Evolutionary conservation across 352 stramenopile species (phyloP).

Genomic region (Phytophthora pini): DNA sequence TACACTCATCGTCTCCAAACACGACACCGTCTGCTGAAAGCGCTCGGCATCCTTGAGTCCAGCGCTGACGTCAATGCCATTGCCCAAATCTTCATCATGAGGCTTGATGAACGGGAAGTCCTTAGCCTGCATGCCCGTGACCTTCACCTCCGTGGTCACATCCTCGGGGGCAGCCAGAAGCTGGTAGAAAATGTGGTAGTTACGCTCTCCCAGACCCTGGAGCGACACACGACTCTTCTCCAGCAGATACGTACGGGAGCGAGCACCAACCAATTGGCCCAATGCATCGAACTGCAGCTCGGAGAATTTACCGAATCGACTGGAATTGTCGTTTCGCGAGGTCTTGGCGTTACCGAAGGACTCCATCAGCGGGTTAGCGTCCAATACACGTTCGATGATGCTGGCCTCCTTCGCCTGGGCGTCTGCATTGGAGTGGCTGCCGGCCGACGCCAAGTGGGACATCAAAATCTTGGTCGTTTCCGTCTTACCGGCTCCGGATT

Average conservation of each 20-base stretch:
- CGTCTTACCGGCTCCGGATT: constrained; percentile 95
- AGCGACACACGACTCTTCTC: constrained; percentile 91
- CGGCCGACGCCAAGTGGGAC: constrained; percentile 89
- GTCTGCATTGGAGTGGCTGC: constrained; percentile 44
- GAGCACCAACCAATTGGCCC: constrained; percentile 79
- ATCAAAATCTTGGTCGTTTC: constrained; percentile 98
- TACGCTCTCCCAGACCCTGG: constrained; percentile 94
- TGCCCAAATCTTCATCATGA: constrained; percentile 37
- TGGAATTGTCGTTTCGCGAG: constrained; percentile 96
- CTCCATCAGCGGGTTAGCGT: constrained; percentile 91
- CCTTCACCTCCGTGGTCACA: constrained; percentile 62
- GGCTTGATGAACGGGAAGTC: constrained; percentile 88
- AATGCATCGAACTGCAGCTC: constrained; percentile 95
- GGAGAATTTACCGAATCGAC: constrained; percentile 96
- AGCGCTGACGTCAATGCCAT: constrained; percentile 51
- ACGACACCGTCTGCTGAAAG: constrained; percentile 77
- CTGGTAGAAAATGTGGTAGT: constrained; percentile 99
- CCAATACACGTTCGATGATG: constrained; percentile 86
- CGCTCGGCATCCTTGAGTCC: constrained; percentile 77
- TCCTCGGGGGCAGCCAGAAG: constrained; percentile 73
- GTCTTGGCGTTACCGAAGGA: constrained; percentile 98
- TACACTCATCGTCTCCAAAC: constrained; percentile 82
- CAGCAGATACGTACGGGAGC: constrained; percentile 86
- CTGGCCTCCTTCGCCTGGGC: constrained; percentile 52
- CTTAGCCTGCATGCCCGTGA: constrained; percentile 73